These are phyloP conservation scores for Phaeosphaeria sp. DNA, from an alignment of 2,329 filamentous ascomycete species.

Conservation along the genomic window DNA sequence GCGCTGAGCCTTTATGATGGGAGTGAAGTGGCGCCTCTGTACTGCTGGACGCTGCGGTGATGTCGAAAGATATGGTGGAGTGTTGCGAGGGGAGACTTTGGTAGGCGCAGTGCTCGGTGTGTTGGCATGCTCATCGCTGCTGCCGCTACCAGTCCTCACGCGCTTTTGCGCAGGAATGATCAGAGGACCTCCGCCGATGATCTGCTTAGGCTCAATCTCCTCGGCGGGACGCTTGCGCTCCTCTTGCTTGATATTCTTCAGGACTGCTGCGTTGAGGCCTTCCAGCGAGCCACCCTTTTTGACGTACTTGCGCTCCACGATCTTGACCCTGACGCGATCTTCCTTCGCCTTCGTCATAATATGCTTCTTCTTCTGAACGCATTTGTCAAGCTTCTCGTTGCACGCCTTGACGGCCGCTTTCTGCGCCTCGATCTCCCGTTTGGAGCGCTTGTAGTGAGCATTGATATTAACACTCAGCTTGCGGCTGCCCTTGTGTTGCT, in stretches of 20 bases:
- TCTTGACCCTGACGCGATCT: conserved; percentile 3
- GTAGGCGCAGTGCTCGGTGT: too few relatives aligned
- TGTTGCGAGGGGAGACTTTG: too few relatives aligned
- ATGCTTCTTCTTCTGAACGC: neutral
- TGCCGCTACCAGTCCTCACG: too few relatives aligned
- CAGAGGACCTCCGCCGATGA: too few relatives aligned
- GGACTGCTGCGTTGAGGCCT: neutral
- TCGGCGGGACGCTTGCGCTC: neutral
- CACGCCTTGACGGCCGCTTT: too few relatives aligned
- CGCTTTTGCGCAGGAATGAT: too few relatives aligned
- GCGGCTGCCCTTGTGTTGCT: neutral
- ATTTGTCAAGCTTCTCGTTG: neutral
- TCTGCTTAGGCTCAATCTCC: neutral
- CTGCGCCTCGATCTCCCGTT: neutral
- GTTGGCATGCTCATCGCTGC: too few relatives aligned
- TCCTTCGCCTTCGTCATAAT: neutral
- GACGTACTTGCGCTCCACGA: neutral
- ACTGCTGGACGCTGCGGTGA: too few relatives aligned
- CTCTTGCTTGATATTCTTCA: conserved; percentile 1
- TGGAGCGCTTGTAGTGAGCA: conserved; percentile 1
- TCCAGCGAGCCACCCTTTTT: neutral
- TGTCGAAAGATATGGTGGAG: too few relatives aligned
- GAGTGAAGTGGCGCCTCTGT: too few relatives aligned
- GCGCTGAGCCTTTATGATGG: too few relatives aligned
- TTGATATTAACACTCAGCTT: conserved; percentile 7